phyloP scores from a whole-genome alignment of 768 basidiomycete genomes.

The Calocera viscosa region DNA sequence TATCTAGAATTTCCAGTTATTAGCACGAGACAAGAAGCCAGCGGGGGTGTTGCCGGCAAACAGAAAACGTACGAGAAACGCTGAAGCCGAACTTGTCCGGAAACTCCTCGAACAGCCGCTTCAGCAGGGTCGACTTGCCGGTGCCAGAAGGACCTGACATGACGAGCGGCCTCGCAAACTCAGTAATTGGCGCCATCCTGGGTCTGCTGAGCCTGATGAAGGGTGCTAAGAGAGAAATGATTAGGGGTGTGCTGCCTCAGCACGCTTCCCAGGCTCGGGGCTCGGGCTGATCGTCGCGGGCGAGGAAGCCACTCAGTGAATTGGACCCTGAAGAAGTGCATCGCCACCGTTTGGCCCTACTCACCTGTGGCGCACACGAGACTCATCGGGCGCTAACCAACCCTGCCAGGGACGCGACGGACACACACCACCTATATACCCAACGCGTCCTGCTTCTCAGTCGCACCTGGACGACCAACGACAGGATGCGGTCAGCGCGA shows the following conservation, averaged over 20 bases:
- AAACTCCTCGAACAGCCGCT: slow-evolving; percentile 62
- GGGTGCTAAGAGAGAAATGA: neutral
- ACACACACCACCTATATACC: neutral
- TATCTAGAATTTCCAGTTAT: slow-evolving; percentile 47
- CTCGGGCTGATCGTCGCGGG: neutral
- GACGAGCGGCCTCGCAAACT: slow-evolving; percentile 52
- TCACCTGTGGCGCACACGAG: neutral
- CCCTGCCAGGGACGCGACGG: neutral
- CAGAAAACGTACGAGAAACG: slow-evolving; percentile 61
- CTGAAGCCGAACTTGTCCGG: slow-evolving; percentile 86
- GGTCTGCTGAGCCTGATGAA: neutral
- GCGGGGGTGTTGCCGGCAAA: slow-evolving; percentile 12
- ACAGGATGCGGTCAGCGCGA: neutral
- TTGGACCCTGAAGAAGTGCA: neutral
- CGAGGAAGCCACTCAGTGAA: neutral
- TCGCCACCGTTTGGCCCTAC: neutral
- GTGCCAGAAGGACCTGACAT: slow-evolving; percentile 87
- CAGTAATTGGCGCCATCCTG: slow-evolving; percentile 1
- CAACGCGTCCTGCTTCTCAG: neutral
- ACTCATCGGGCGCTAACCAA: slow-evolving; percentile 6
- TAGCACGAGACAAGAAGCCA: slow-evolving; percentile 7
- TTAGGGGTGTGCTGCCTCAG: neutral
- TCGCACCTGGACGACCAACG: neutral
- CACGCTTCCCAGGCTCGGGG: neutral
- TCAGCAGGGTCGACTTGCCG: slow-evolving; percentile 84